Conservation (phyloP, 352 stramenopile species). For the Phytopythium vexans region DNA sequence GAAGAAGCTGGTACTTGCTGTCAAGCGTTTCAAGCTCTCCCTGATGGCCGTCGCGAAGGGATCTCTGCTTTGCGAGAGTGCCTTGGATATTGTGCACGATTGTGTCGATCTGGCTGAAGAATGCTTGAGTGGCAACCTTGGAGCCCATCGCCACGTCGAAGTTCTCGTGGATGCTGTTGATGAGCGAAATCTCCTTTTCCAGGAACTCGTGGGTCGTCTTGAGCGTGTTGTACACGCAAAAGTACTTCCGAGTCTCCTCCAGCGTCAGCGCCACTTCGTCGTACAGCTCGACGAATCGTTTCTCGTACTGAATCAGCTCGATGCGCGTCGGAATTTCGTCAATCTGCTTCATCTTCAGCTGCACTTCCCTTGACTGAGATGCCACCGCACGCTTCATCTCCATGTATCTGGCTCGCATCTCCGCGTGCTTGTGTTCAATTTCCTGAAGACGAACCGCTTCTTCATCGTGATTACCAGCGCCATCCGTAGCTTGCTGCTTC, state of each 20-base stretch:
- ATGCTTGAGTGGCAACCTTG: constrained; percentile 55
- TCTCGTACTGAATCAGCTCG: constrained; percentile 91
- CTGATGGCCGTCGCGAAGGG: constrained; percentile 36
- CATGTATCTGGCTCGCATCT: constrained; percentile 66
- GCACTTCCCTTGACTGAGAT: constrained; percentile 53
- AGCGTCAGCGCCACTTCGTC: constrained; percentile 85
- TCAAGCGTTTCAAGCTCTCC: constrained; percentile 55
- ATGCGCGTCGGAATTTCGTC: constrained; percentile 83
- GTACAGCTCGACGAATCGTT: constrained; percentile 86
- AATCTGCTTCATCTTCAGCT: constrained; percentile 61
- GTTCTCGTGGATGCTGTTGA: constrained; percentile 84
- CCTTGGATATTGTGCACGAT: constrained; percentile 65
- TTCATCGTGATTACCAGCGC: constrained; percentile 36
- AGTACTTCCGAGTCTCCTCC: constrained; percentile 90
- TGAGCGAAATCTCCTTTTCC: constrained; percentile 83
- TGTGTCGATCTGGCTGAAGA: constrained; percentile 72
- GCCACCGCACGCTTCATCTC: constrained; percentile 59
- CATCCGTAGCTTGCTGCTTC: constrained; percentile 26
- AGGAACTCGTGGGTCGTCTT: constrained; percentile 80
- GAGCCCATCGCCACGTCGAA: constrained; percentile 77
- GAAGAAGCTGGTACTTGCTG: constrained; percentile 73
- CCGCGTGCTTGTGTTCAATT: constrained; percentile 65
- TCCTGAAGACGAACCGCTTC: constrained; percentile 40
- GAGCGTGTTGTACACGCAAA: constrained; percentile 84
- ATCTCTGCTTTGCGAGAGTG: constrained; percentile 53